Base-by-base conservation (phyloP, 208 protist genomes). In the Crithidia thermophila region DNA sequence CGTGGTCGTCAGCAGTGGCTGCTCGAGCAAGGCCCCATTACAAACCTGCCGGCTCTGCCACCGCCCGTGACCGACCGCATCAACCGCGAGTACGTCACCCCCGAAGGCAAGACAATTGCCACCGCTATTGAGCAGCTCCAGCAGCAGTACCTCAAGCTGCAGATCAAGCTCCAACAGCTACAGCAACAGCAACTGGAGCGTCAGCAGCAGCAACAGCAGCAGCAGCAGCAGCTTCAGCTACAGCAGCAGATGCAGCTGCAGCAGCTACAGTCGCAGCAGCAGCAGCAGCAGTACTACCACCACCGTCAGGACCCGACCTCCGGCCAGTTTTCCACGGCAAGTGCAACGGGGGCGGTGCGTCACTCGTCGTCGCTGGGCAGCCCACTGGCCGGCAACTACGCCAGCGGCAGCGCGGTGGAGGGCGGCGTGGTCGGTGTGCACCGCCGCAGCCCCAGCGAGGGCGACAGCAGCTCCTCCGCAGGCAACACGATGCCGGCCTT, bases 81-180 rank as follows among this genome's bases (percentile, higher is more conserved):
- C 39, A 76, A 84, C 27, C 27, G 61, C 23, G 84, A 87, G 30
- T 95, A 90, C 69, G 68, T 71, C 43, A 85, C 82, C 4, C 68
- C 82, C 27, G 86, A 95, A 49, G 89, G 86, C 16, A 85, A 86
- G 53, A 84, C 84, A 34, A 74, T 90, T 21, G 89, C 78, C n/a
- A 72, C 73, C 0, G 75, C 79, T 6, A 67, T 90, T 16, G 86
- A 86, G 64, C 75, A 83, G 45, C 63, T 91, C 30, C 82, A 80
- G 40, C 70, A 67, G 31, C 18, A 67, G 55, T 65, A 46, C 58
- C 36, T 13, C 30, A 65, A 47, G 10, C 33, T 37, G 18, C 33
- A 47, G 34, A 45, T 14, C 20, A 51, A 49, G 37, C 52, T 45
- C 7, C 49, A 72, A 13, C 36, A 67, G 52, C 37, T 25, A 4